Percentiles rank a stretch among this genome's conserved stretches.
Conservation (phyloP, 2,329 filamentous ascomycete species). For the Diaporthe ampelina region DNA sequence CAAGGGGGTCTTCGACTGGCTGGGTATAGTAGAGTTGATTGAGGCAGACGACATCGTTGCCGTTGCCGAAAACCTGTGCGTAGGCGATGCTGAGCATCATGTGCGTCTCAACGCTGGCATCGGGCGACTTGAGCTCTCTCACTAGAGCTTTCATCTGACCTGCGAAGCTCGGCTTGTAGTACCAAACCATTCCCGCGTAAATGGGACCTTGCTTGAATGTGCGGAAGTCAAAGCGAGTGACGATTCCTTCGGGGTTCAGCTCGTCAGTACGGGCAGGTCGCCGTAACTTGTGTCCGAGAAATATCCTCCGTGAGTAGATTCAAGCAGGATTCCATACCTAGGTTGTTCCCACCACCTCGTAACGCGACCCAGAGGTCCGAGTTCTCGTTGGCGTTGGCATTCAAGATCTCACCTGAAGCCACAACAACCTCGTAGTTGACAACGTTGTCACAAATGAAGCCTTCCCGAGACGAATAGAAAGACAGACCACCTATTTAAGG, state of each 20-base stretch:
- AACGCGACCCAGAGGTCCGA: slow-evolving; percentile 45
- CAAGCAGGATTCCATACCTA: not conserved
- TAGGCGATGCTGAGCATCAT: not conserved
- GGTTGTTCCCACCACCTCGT: too few species aligned
- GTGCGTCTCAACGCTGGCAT: slow-evolving; percentile 6
- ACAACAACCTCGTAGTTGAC: slow-evolving; percentile 57
- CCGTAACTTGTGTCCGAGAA: too few species aligned
- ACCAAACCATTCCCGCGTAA: slow-evolving; percentile 47
- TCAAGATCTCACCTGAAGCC: slow-evolving; percentile 52
- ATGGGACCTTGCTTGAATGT: slow-evolving; percentile 42
- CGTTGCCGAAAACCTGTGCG: not conserved
- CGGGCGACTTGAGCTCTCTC: not conserved
- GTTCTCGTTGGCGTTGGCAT: slow-evolving; percentile 51
- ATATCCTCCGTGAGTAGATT: not conserved
- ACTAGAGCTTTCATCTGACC: slow-evolving; percentile 42
- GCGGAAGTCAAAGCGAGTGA: slow-evolving; percentile 47
- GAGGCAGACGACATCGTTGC: not conserved
- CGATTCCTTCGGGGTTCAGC: slow-evolving; percentile 48
- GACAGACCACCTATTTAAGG: not conserved
- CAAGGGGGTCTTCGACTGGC: not conserved
- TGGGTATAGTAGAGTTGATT: slow-evolving; percentile 1
- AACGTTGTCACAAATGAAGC: slow-evolving; percentile 44
- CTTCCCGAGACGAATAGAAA: not conserved
- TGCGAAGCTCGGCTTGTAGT: slow-evolving; percentile 42
- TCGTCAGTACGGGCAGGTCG: not conserved